These are phyloP conservation scores for Plasmodium inui DNA, from an alignment of 169 alveolate genomes.

Conservation along the genomic window DNA sequence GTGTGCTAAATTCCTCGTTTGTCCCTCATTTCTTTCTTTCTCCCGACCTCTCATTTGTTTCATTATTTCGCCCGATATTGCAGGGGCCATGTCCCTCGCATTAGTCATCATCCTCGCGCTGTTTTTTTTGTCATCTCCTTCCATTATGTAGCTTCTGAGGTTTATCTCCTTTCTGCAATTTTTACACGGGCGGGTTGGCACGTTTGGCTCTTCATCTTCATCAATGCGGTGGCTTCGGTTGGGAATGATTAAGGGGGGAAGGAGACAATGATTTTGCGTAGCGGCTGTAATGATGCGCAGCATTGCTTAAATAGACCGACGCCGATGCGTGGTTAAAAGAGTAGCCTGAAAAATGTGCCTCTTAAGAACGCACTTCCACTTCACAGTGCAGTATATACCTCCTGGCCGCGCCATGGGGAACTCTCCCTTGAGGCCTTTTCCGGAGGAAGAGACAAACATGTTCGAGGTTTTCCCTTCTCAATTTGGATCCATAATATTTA, in stretches of 20 bases:
- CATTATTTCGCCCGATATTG: not conserved
- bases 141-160: not conserved
- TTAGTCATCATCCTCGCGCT: not conserved
- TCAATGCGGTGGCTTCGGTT: not conserved
- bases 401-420: not conserved
- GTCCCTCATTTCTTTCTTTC: not conserved
- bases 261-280: not conserved
- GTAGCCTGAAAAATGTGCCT: not conserved
- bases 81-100: not conserved
- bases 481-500: conserved; percentile 21
- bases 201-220: not conserved
- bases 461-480: conserved; percentile 22
- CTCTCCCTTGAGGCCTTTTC: not conserved
- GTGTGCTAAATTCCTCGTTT: not conserved
- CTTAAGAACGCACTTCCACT: not conserved
- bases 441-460: not conserved
- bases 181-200: not conserved
- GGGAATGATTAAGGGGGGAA: not conserved
- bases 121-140: not conserved
- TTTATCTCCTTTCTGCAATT: not conserved
- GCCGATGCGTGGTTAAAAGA: not conserved
- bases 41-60: not conserved
- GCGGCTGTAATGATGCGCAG: not conserved
- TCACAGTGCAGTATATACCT: conserved; percentile 1
- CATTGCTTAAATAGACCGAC: not conserved